Conservation (phyloP, 306 rosid species). For the Purshia tridentata region DNA sequence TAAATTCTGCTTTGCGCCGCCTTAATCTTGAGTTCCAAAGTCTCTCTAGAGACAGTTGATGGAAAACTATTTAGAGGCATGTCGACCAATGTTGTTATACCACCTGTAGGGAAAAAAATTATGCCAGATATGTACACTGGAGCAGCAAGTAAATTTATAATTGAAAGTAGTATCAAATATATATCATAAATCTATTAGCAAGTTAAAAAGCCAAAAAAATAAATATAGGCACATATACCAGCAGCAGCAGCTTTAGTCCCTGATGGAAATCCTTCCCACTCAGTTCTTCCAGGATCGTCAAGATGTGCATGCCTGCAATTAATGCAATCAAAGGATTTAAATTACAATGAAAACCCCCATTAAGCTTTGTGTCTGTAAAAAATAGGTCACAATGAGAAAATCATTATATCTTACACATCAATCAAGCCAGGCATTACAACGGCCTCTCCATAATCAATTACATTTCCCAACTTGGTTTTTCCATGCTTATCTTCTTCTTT, state of each 20-base stretch:
- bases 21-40: constrained; percentile 76
- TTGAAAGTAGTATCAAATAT: too few species aligned
- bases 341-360: background rate
- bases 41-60: constrained; percentile 75
- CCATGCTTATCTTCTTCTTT: constrained; percentile 50
- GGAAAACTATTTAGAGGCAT: constrained; percentile 94
- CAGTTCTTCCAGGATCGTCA: constrained; percentile 90
- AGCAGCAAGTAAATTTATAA: too few species aligned
- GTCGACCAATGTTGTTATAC: constrained; percentile 88
- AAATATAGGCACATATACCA: constrained; percentile 47
- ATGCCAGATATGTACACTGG: background rate
- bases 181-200: background rate
- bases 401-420: constrained; percentile 65
- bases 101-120: constrained; percentile 55
- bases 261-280: constrained; percentile 93
- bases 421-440: constrained; percentile 93
- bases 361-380: background rate
- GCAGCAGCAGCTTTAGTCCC: constrained; percentile 98
- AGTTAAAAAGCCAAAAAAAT: background rate
- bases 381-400: constrained; percentile 7
- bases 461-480: constrained; percentile 36
- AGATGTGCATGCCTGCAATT: constrained; percentile 82
- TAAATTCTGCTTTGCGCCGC: constrained; percentile 66
- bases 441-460: constrained; percentile 76
- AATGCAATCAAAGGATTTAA: constrained; percentile 12